A percentile compares a stretch with the other conserved stretches of the same genome.
These are phyloP conservation scores for Ceratobasidium sp. DNA, from an alignment of 1,284 basidiomycete species.

Conservation along the genomic window DNA sequence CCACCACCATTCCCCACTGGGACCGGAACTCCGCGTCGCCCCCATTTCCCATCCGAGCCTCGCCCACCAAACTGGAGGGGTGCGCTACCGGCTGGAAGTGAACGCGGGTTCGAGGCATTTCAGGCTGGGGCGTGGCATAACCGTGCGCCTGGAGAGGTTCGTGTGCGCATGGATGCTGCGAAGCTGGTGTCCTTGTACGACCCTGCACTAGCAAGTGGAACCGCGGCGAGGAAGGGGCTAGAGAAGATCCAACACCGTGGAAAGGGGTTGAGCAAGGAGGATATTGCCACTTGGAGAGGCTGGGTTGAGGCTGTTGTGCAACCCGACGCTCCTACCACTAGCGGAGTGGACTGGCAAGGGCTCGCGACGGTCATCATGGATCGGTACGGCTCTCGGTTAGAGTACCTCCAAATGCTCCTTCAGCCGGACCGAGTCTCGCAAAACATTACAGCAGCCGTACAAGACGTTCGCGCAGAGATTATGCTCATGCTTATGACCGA, in stretches of 20 bases:
- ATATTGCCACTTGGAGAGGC: slow-evolving; percentile 28
- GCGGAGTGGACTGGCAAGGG: slow-evolving; percentile 63
- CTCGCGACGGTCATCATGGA: slow-evolving; percentile 61
- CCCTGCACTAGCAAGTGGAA: slow-evolving; percentile 57
- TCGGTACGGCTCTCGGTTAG: slow-evolving; percentile 62
- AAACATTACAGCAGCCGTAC: slow-evolving; percentile 44
- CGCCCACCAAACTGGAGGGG: slow-evolving; percentile 48
- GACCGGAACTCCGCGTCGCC: background rate
- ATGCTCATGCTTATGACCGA: slow-evolving; percentile 60
- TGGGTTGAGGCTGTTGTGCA: slow-evolving; percentile 49
- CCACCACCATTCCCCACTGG: background rate
- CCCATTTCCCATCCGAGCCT: slow-evolving; percentile 16
- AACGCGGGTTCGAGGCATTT: slow-evolving; percentile 53
- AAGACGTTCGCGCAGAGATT: slow-evolving; percentile 54
- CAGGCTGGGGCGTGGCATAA: slow-evolving; percentile 61
- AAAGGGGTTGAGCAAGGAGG: slow-evolving; percentile 14
- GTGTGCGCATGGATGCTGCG: slow-evolving; percentile 59
- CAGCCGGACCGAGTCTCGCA: slow-evolving; percentile 45
- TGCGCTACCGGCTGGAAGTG: slow-evolving; percentile 10
- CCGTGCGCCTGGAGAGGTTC: slow-evolving; percentile 54
- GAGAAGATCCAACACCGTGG: slow-evolving; percentile 58
- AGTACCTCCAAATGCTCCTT: slow-evolving; percentile 59
- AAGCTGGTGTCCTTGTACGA: slow-evolving; percentile 65
- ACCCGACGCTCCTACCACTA: slow-evolving; percentile 52
- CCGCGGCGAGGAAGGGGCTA: slow-evolving; percentile 53